Evolutionary conservation across 2,329 filamentous ascomycete genomes (phyloP).

Genomic region (Hypoxylon sp.): DNA sequence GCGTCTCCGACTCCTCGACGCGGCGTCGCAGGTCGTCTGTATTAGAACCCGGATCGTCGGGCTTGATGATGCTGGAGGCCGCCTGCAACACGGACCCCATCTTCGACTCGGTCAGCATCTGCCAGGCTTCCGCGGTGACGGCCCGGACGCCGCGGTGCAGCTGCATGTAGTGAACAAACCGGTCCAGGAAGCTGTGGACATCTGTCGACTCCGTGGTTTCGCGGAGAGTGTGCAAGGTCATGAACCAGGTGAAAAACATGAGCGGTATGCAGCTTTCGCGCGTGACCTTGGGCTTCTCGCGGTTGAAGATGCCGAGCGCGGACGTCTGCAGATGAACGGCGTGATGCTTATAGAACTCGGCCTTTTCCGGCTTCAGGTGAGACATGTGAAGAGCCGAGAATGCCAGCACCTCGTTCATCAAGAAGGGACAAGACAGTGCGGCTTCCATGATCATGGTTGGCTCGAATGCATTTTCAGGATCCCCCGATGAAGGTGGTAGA

Average conservation of each 20-base stretch:
- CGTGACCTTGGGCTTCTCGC: conserved; percentile 21
- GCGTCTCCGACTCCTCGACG: conserved; percentile 7
- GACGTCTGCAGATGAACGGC: conserved; percentile 27
- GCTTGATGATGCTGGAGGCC: not conserved
- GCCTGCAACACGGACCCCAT: conserved; percentile 16
- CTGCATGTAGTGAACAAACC: conserved; percentile 22
- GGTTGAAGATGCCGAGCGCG: conserved; percentile 26
- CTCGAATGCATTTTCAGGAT: not conserved
- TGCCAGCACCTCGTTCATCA: conserved; percentile 31
- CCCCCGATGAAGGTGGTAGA: conserved; percentile 12
- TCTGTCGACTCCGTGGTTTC: conserved; percentile 16
- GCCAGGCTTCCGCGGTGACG: conserved; percentile 16
- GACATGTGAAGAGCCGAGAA: conserved; percentile 28
- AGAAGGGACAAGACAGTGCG: conserved; percentile 18
- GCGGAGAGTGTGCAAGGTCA: conserved; percentile 24
- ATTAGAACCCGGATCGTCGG: conserved; percentile 4
- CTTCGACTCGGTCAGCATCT: conserved; percentile 19
- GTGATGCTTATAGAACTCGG: conserved; percentile 23
- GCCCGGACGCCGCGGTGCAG: conserved; percentile 17
- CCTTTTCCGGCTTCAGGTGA: conserved; percentile 13
- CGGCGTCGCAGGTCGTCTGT: conserved; percentile 15
- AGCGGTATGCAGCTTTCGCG: conserved; percentile 20
- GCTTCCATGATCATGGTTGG: conserved; percentile 5
- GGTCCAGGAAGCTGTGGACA: conserved; percentile 12
- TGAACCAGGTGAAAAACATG: conserved; percentile 19